These are phyloP conservation scores for Diospyros kaki DNA, from an alignment of 148 eudicot species.

Conservation along the genomic window DNA sequence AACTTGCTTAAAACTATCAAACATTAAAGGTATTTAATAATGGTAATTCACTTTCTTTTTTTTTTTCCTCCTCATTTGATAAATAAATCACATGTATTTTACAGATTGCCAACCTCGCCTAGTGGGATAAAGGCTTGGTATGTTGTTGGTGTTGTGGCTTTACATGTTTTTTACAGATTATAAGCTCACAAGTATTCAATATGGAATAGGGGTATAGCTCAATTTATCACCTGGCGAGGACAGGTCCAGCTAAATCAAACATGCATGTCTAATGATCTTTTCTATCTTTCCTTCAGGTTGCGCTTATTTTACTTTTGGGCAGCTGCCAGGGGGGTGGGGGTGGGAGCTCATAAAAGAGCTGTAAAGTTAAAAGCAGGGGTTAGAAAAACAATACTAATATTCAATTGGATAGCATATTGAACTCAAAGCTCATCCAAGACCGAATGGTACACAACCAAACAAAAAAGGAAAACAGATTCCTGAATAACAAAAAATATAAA, in stretches of 20 bases:
- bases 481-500: not conserved
- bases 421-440: slow-evolving; percentile 1
- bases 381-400: not conserved
- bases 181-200: not conserved
- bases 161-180: not conserved
- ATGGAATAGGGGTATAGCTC: not conserved
- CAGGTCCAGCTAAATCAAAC: not conserved
- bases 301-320: too few species aligned
- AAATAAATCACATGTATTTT: too few species aligned
- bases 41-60: not conserved
- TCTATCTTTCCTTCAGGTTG: too few species aligned
- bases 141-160: too few species aligned
- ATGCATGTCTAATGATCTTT: not conserved
- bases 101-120: too few species aligned
- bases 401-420: slow-evolving; percentile 1
- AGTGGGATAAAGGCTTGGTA: too few species aligned
- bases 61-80: too few species aligned
- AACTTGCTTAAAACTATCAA: not conserved
- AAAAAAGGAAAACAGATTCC: not conserved
- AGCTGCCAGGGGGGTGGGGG: too few species aligned
- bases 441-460: not conserved
- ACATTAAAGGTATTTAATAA: not conserved
- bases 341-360: not conserved
- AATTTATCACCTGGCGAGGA: not conserved
- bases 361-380: not conserved